Evolutionary conservation across 768 basidiomycete species (phyloP), one percentile per base, ranked within the genome.

Genomic region (Amanita pseudoporphyria): DNA sequence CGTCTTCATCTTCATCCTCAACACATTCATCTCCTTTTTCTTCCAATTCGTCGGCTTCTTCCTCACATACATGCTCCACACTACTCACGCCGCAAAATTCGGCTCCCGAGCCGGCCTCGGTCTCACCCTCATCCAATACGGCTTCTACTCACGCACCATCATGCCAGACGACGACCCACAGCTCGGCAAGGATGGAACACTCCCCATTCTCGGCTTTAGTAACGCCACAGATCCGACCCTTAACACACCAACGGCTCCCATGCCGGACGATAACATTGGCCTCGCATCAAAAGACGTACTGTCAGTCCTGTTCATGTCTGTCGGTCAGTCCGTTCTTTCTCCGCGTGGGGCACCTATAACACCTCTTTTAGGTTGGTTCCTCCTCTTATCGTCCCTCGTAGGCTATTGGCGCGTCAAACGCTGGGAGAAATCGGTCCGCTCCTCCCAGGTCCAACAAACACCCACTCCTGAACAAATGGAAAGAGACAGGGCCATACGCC

Each of bases 21-120:
- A 89, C 65, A 63, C 85, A 49, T 77, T 93, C 69, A 82, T 90
- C 51, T 94, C 91, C 6, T 87, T 87, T 69, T 91, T 93, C 69
- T 98, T 99, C 84, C 93, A 97, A 67, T 94, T 97, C 64, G 77
- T 95, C 59, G 94, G 90, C 46, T 92, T 88, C 73, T 66, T 87
- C 52, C 77, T 99, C 68, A 96, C 94, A 1, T 96, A 92, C 59
- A 82, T 97, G 57, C 81, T 98, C 2, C 86, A 88, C 67, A 83
- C 82, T 10, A 85, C 92, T 1, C 94, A 98, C 61, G 91, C 96
- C 0, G 89, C 86, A 53, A 94, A 93, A 64, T 89, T 79, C 61
- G 96, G 96, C 44, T 91, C 90, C 13, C 84, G 91, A 38, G 92
- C 91, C 0, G 95, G 95, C 26, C 79, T 99, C n/a, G 95, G 95